phyloP scores from a whole-genome alignment of 75 land plant species.

The Sequoiadendron giganteum region DNA sequence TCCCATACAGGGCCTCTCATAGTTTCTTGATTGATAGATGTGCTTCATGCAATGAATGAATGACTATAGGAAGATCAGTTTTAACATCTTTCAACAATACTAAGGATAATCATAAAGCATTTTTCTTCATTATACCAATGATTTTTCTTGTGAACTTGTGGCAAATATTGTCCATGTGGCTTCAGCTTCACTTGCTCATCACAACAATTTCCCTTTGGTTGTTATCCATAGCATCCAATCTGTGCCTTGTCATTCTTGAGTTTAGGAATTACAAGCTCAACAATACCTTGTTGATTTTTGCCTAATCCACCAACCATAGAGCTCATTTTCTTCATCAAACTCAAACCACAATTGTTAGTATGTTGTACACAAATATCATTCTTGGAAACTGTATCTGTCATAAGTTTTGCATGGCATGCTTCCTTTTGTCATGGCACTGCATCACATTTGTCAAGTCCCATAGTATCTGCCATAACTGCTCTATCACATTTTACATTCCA shows the following conservation, averaged over 20 bases:
- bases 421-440: background rate
- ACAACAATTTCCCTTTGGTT: background rate
- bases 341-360: background rate
- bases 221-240: background rate
- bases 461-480: background rate
- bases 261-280: too few species aligned
- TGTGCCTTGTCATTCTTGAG: background rate
- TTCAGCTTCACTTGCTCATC: background rate
- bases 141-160: background rate
- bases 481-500: too few species aligned
- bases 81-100: background rate
- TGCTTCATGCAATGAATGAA: background rate
- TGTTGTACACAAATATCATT: background rate
- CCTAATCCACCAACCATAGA: too few species aligned
- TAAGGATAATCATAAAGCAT: background rate
- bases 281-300: too few species aligned
- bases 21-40: background rate
- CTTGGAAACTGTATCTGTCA: background rate
- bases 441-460: background rate
- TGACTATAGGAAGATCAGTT: background rate
- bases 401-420: background rate
- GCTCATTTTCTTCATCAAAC: background rate
- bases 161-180: background rate
- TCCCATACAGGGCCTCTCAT: background rate
- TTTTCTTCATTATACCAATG: background rate